Conservation (phyloP, 257 asterid genomes). For the Knoxia roxburghii region DNA sequence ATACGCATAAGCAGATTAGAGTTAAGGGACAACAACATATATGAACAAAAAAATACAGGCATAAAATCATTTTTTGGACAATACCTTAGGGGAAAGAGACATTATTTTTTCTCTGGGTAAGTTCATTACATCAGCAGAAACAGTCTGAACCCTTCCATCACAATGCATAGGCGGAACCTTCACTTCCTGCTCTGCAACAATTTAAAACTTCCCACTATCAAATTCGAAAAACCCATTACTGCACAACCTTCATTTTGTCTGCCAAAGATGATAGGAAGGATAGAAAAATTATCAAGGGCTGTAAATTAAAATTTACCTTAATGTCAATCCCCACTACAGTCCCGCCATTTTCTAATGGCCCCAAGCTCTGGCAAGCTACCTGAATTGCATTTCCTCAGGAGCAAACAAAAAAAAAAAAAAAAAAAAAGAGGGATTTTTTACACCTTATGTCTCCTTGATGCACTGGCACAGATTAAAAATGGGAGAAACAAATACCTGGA, state of each 20-base stretch:
- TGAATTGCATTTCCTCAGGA: slow-evolving; percentile 10
- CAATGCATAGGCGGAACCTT: slow-evolving; percentile 77
- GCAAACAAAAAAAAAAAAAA: not conserved
- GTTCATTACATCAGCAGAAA: slow-evolving; percentile 68
- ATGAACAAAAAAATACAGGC: not conserved
- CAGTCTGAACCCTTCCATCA: slow-evolving; percentile 75
- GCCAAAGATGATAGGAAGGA: not conserved
- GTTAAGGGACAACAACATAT: no score
- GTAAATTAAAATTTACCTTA: slow-evolving; percentile 33
- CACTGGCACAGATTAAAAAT: not conserved
- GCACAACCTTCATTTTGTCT: not conserved
- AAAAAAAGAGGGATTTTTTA: not conserved
- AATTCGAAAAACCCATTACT: not conserved
- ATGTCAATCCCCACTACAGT: slow-evolving; percentile 73
- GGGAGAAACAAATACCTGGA: slow-evolving; percentile 51
- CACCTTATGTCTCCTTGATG: not conserved
- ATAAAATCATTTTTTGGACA: not conserved
- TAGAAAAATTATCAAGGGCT: not conserved
- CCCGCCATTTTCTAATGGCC: slow-evolving; percentile 65
- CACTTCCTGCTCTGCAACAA: slow-evolving; percentile 78
- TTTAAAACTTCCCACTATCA: slow-evolving; percentile 10
- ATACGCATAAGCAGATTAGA: no score
- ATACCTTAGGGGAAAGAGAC: slow-evolving; percentile 72
- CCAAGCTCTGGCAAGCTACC: slow-evolving; percentile 92
- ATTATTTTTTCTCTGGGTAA: slow-evolving; percentile 46